A percentile compares a stretch with the other conserved stretches of the same genome.
Conservation (phyloP, 768 basidiomycete species). For the Phlebiopsis gigantea region DNA sequence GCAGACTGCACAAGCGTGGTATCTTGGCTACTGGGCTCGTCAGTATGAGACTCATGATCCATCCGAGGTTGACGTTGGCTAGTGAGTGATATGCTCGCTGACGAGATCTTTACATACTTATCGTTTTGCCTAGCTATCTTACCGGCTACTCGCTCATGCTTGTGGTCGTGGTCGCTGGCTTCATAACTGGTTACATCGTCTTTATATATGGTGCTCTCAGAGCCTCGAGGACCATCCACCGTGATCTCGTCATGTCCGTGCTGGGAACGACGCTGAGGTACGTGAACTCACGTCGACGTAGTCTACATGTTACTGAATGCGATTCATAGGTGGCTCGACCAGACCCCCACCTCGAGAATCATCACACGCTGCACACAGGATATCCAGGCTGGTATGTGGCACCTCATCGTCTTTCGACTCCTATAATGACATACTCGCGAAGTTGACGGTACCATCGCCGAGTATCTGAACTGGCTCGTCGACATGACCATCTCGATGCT, state of each 20-base stretch:
- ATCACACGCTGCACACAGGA: conserved; percentile 66
- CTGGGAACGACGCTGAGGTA: conserved; percentile 51
- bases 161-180: conserved; percentile 26
- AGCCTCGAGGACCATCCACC: conserved; percentile 52
- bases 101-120: not conserved
- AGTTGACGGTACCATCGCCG: conserved; percentile 33
- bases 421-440: not conserved
- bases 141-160: conserved; percentile 36
- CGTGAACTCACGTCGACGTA: conserved; percentile 9
- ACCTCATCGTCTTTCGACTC: too few relatives aligned
- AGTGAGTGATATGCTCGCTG: conserved; percentile 30
- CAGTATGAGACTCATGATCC: conserved; percentile 33
- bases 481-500: conserved; percentile 31
- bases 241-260: conserved; percentile 44
- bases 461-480: conserved; percentile 21
- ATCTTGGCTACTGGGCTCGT: conserved; percentile 40
- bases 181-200: conserved; percentile 27
- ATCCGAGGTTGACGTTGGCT: conserved; percentile 29
- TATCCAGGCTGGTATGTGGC: conserved; percentile 33
- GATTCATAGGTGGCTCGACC: conserved; percentile 40
- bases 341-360: conserved; percentile 50
- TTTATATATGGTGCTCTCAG: conserved; percentile 46
- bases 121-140: conserved; percentile 38
- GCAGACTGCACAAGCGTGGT: conserved; percentile 32
- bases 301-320: not conserved